Evolutionary conservation across 495 filamentous ascomycete species (phyloP), one percentile per base, ranked within the genome.

Genomic region (Penicillium atrosanguineum): DNA sequence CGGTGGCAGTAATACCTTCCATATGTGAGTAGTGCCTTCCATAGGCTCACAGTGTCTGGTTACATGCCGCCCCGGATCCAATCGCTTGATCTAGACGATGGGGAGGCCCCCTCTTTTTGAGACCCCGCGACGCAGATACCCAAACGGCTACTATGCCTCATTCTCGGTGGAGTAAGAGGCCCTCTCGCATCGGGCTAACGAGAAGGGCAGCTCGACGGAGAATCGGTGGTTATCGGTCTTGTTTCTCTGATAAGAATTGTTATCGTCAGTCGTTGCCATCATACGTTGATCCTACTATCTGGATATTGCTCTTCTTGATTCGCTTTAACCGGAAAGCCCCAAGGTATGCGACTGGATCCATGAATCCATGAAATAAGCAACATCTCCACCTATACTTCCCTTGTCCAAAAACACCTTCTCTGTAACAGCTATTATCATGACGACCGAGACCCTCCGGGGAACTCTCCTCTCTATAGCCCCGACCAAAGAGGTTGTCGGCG

Each of bases 171-270:
- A 55, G 41, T 55, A 54, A 47, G 31, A 12, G 1, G n/a, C 7
- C 26, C 28, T 19, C 48, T 68, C 69, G 71, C 65, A 69, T 74
- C 63, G 40, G 46, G 62, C 62, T 67, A 64, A 69, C 69, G 44
- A 37, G 65, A 65, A 59, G 6, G 65, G 69, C 50, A 67, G 38
- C 39, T 44, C 12, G 19, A 26, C 2, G 29, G 18, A 44, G 38
- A 50, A 15, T 11, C 14, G 4, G 15, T 12, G 0, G 9, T 16
- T 50, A 50, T 29, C 23, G 25, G 15, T 23, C 15, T 28, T 49
- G 23, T 49, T 28, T 15, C 12, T 41, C 21, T 18, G 36, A 49
- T 49, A 41, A 29, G 21, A 41, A 26, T 29, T 41, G n/a, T 7
- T 41, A 31, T 34, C 31, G 11, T 5, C 14, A 12, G 31, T 14